Conservation (phyloP, 495 filamentous ascomycete genomes). For the Penicillium cosmopolitanum region DNA sequence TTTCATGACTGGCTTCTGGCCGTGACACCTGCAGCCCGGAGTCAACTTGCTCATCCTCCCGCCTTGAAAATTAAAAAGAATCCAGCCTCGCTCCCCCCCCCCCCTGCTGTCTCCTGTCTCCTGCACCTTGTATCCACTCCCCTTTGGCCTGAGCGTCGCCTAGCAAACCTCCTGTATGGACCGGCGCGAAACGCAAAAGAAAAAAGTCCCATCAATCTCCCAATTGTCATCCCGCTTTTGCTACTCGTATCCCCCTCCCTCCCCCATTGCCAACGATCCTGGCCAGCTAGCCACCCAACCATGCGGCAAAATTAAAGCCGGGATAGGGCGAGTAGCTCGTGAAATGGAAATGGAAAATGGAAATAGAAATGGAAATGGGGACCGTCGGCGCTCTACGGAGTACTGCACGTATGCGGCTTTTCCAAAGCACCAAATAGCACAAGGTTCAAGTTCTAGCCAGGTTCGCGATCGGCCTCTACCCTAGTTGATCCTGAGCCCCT, state of each 20-base stretch:
- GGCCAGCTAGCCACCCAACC: background rate
- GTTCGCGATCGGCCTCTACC: slow-evolving; percentile 19
- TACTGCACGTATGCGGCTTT: slow-evolving; percentile 5
- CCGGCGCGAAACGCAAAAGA: background rate
- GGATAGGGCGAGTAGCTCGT: too few species aligned
- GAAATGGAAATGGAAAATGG: background rate
- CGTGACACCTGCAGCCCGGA: slow-evolving; percentile 18
- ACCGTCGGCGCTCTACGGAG: background rate
- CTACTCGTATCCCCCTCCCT: too few species aligned
- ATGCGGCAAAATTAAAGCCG: too few species aligned
- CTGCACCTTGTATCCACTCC: slow-evolving; percentile 23
- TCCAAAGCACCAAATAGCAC: background rate
- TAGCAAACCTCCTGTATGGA: slow-evolving; percentile 9
- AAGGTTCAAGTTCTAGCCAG: slow-evolving; percentile 26
- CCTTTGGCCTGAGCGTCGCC: slow-evolving; percentile 28
- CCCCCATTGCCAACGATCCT: background rate
- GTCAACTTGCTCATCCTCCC: background rate
- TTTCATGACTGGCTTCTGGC: slow-evolving; percentile 6
- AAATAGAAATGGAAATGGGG: background rate
- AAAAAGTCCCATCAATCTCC: background rate
- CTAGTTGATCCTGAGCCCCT: background rate
- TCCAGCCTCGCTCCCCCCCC: slow-evolving; percentile 15
- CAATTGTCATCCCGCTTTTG: background rate
- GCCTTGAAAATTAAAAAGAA: background rate
- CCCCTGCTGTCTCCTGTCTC: background rate